Evolutionary conservation across 768 basidiomycete genomes (phyloP).

Genomic region (Paxillus rubicundulus): DNA sequence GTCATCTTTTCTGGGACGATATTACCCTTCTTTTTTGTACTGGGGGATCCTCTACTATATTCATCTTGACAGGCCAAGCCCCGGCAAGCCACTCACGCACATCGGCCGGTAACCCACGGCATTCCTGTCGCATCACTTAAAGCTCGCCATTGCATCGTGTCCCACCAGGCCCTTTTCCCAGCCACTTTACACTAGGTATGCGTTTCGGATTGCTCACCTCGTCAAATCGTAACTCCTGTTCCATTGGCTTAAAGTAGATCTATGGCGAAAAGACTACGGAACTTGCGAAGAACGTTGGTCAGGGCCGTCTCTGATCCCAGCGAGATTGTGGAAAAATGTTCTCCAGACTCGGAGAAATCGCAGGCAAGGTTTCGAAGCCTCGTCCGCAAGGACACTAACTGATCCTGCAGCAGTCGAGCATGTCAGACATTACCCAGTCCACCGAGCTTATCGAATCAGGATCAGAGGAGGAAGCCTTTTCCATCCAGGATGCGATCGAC

Average conservation of each 20-base stretch:
- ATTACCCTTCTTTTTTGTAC: neutral
- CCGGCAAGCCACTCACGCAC: neutral
- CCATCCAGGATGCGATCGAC: constrained; percentile 13
- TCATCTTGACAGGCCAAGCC: neutral
- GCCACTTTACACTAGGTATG: neutral
- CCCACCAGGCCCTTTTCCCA: neutral
- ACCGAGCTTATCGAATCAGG: neutral
- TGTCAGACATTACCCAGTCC: neutral
- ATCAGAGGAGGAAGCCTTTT: neutral
- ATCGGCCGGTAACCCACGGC: neutral
- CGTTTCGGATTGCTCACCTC: neutral
- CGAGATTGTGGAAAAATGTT: neutral
- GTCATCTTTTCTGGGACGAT: neutral
- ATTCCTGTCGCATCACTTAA: neutral
- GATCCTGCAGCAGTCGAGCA: neutral
- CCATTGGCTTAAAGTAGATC: neutral
- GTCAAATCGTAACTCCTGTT: neutral
- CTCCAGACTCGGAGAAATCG: constrained; percentile 1
- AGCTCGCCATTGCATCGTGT: neutral
- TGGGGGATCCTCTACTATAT: neutral
- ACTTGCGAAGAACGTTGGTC: constrained; percentile 17
- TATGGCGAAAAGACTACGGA: constrained; percentile 11
- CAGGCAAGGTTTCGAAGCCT: constrained; percentile 1
- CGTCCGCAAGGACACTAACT: neutral
- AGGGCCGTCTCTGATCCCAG: constrained; percentile 19